Evolutionary conservation across 768 basidiomycete species (phyloP).

Genomic region (Rubroboletus satanas): DNA sequence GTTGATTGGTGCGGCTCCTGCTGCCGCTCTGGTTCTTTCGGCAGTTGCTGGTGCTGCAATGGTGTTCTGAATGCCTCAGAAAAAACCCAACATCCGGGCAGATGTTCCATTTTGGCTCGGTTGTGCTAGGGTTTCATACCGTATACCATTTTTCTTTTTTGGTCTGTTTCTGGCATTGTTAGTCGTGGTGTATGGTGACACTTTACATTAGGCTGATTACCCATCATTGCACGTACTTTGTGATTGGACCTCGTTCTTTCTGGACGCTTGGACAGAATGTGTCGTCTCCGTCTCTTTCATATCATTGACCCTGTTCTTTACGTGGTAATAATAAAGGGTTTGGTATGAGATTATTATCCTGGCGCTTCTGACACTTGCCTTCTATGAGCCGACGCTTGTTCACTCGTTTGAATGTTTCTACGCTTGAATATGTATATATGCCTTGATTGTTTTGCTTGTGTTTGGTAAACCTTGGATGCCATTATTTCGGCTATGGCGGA

Average conservation of each 20-base stretch:
- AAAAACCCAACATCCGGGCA: not conserved
- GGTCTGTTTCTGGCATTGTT: constrained; percentile 6
- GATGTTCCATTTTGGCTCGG: not conserved
- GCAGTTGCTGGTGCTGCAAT: constrained; percentile 47
- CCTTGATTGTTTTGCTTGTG: not conserved
- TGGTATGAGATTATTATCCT: not conserved
- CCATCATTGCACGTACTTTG: constrained; percentile 9
- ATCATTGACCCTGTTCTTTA: not conserved
- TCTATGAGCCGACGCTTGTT: not conserved
- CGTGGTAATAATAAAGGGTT: not conserved
- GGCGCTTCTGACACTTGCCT: too few species aligned
- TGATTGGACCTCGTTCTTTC: constrained; percentile 17
- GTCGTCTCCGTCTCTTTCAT: constrained; percentile 5
- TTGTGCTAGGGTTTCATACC: not conserved
- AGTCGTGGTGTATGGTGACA: constrained; percentile 8
- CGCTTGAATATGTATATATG: not conserved
- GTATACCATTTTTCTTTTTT: constrained; percentile 16
- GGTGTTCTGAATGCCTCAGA: constrained; percentile 36
- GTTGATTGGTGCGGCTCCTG: constrained; percentile 30
- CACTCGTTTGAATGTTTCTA: constrained; percentile 1
- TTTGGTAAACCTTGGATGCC: not conserved
- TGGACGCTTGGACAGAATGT: constrained; percentile 20
- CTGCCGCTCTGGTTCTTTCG: constrained; percentile 39
- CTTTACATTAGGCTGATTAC: constrained; percentile 13
- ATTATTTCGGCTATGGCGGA: not conserved